These are phyloP conservation scores for Gardenia jasminoides DNA, from an alignment of 257 asterid species.

Conservation along the genomic window DNA sequence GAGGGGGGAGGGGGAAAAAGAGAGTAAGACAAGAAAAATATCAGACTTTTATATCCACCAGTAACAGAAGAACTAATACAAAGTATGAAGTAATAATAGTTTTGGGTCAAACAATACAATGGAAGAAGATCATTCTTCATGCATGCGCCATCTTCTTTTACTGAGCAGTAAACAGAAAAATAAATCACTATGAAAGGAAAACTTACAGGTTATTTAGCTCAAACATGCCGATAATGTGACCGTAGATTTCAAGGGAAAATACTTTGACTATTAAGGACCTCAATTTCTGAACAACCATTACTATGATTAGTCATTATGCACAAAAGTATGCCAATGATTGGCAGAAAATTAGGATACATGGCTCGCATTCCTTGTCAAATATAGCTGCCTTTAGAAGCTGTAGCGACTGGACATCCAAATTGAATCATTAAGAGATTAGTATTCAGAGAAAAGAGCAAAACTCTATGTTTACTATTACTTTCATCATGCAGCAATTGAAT, in stretches of 20 bases:
- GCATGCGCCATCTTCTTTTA: not conserved
- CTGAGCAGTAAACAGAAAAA: not conserved
- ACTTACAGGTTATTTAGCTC: slow-evolving; percentile 98
- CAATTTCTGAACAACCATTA: slow-evolving; percentile 1
- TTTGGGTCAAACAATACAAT: not conserved
- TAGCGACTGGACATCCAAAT: slow-evolving; percentile 61
- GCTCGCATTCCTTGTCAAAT: slow-evolving; percentile 71
- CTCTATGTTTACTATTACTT: not conserved
- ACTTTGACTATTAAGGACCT: slow-evolving; percentile 65
- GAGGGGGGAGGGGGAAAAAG: not conserved
- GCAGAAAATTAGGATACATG: slow-evolving; percentile 70
- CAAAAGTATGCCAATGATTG: slow-evolving; percentile 16
- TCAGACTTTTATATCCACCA: not conserved
- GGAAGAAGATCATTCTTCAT: not conserved
- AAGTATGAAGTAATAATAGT: not conserved
- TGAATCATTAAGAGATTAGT: slow-evolving; percentile 20
- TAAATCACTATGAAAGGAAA: not conserved
- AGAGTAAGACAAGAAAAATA: not conserved
- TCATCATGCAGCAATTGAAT: not conserved
- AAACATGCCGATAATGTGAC: slow-evolving; percentile 93
- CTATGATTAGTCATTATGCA: not conserved
- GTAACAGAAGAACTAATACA: not conserved
- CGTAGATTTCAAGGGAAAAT: slow-evolving; percentile 87
- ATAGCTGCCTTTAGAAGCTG: slow-evolving; percentile 87
- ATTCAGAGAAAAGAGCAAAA: slow-evolving; percentile 1